phyloP scores from a whole-genome alignment of 495 filamentous ascomycete genomes.

The Xylaria longipes region DNA sequence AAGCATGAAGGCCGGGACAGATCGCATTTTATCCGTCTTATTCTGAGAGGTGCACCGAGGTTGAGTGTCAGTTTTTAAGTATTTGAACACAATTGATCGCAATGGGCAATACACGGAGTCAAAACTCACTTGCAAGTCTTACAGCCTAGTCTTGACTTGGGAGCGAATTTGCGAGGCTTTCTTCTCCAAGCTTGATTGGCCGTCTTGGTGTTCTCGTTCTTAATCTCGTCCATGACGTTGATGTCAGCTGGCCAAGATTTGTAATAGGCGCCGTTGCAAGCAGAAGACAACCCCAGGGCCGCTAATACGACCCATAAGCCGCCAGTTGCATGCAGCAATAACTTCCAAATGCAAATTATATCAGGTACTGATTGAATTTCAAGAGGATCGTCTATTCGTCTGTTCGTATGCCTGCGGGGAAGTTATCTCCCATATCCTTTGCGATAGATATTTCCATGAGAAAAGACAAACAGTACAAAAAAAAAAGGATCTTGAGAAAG shows the following conservation, averaged over 20 bases:
- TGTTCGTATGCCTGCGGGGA: neutral
- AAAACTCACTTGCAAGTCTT: conserved; percentile 49
- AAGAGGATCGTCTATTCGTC: neutral
- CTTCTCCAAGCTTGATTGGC: conserved; percentile 40
- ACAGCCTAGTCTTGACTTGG: conserved; percentile 45
- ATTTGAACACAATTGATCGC: conserved; percentile 18
- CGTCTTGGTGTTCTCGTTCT: conserved; percentile 13
- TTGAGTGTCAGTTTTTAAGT: conserved; percentile 16
- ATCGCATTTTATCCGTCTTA: conserved; percentile 34
- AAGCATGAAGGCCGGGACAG: conserved; percentile 27
- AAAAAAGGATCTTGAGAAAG: neutral
- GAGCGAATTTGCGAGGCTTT: conserved; percentile 43
- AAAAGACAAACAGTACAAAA: conserved; percentile 6
- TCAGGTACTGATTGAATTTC: neutral
- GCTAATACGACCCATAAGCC: neutral
- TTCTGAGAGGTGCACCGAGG: conserved; percentile 20
- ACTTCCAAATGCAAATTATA: neutral
- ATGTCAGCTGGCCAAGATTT: conserved; percentile 13
- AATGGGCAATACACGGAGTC: conserved; percentile 11
- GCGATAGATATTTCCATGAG: neutral
- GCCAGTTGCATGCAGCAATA: neutral
- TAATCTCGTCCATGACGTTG: conserved; percentile 12
- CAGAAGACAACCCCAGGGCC: neutral
- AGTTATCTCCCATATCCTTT: neutral
- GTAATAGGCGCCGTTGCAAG: neutral